Base-by-base conservation (phyloP, 768 basidiomycete species). In the Leccinum ochraceum region DNA sequence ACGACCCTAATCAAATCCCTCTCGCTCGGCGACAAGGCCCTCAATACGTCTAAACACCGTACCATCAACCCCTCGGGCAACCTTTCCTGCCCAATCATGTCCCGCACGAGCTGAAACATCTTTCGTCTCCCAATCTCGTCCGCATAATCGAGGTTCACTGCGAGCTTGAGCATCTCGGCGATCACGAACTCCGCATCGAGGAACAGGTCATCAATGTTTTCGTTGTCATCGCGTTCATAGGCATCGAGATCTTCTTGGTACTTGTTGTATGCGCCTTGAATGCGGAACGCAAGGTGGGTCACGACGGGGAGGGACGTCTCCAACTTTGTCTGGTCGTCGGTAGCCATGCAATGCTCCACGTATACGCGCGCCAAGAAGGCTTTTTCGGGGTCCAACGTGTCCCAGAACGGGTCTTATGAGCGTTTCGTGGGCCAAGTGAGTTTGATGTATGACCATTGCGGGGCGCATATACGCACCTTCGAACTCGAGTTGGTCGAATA, bases 91-190 rank as follows among this genome's bases (percentile, higher is more conserved):
- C 83, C 83, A 16, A 96, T 80, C 92, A 98, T 95, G 53, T 89
- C 86, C 22, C 94, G 86, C 66, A 95, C 86, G 34, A 95, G 86
- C 54, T 84, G 80, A 67, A 90, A 91, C 88, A 95, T 94, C 75
- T 90, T 90, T 60, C 94, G 77, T 60, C 94, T 77, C 4, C 96
- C 95, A 60, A 90, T 91, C 73, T 97, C 94, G 75, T 98, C 96
- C 0, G 87, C 84, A 67, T 95, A 98, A 73, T 98, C 95, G 28
- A 94, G 78, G 61, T 89, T 83, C 3, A 89, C 80, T 0, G 92
- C 91, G 32, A 96, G 76, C 65, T 81, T 83, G 24, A 97, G 81
- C 72, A 98, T 81, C 73, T 98, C 93, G 0, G 84, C 79, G n/a
- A 96, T 79, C 7, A 94, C 76, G 59, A 90, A 87, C 66, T 88